Base-by-base conservation (phyloP, 208 protist genomes). In the Leishmania amazonensis region DNA sequence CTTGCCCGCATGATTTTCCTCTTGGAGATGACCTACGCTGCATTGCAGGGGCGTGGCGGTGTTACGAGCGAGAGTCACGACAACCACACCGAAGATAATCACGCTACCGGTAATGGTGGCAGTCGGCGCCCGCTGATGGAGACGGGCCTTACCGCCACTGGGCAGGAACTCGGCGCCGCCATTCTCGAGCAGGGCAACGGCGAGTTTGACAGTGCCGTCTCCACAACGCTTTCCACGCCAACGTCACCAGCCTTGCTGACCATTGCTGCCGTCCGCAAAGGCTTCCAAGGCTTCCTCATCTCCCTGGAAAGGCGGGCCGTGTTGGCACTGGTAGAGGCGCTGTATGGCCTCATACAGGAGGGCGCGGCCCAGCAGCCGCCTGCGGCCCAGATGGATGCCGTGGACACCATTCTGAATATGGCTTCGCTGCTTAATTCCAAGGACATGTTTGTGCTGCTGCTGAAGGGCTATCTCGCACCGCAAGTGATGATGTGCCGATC, bases 341-440 rank as follows among this genome's bases (percentile, higher is more conserved):
- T 96, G 62, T 75, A 92, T 79, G 70, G 68, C 38, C 85, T 93
- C 28, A 67, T 90, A 1, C 80, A 79, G 70, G 54, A 85, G 53
- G 81, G 80, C 42, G 51, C 40, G 9, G 40, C 68, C 38, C 76
- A 45, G 49, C 76, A 81, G 71, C 58, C 82, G 40, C 83, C 76
- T 15, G 72, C 79, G 7, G 76, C 75, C 15, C 49, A 79, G 13
- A 51, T 87, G 38, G 84, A 94, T 28, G 75, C 88, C 11, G 57
- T 96, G 58, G 88, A 95, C 76, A 93, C 88, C 9, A 85, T 97
- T 31, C 81, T 97, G n/a, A 90, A 93, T 42, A 88, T 97, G 62
- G 87, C 85, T 53, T 90, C 92, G 1, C 81, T 97, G 35, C 88
- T 95, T 2, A 87, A 86, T 68, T 88, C 85, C 11, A 85, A 85